Evolutionary conservation across 164 flowering plant species (phyloP).

Genomic region (Tetrastigma voinierianum): DNA sequence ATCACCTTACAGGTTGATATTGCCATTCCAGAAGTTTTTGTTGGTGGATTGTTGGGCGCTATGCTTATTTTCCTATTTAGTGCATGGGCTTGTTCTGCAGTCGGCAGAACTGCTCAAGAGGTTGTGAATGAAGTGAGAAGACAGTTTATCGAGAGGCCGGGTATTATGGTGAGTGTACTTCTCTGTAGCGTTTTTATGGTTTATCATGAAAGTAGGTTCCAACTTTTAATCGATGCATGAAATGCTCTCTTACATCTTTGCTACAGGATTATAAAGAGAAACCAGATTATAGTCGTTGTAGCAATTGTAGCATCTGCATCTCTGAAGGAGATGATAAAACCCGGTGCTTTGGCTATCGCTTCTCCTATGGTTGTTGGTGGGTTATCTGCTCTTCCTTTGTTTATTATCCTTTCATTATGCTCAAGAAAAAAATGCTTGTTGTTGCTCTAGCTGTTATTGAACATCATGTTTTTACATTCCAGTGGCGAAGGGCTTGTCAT

Average conservation of each 20-base stretch:
- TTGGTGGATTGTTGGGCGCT: slow-evolving; percentile 96
- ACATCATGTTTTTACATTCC: no score
- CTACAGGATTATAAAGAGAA: slow-evolving; percentile 85
- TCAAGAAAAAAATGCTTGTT: background rate
- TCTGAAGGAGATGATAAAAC: slow-evolving; percentile 96
- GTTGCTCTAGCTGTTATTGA: no score
- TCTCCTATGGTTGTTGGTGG: slow-evolving; percentile 84
- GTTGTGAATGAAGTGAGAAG: slow-evolving; percentile 97
- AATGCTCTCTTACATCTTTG: slow-evolving; percentile 6
- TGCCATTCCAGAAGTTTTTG: slow-evolving; percentile 95
- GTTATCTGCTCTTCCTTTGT: slow-evolving; percentile 18
- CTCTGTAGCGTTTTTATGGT: background rate
- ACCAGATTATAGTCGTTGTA: slow-evolving; percentile 94
- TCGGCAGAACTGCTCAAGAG: slow-evolving; percentile 98
- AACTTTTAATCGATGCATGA: background rate
- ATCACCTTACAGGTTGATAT: slow-evolving; percentile 76
- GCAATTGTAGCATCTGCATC: slow-evolving; percentile 99
- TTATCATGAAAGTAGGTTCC: background rate
- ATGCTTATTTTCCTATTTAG: slow-evolving; percentile 97
- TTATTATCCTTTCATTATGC: background rate
- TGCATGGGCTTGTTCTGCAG: slow-evolving; percentile 99
- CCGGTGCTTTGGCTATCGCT: slow-evolving; percentile 93
- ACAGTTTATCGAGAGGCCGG: slow-evolving; percentile 97
- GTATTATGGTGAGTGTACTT: slow-evolving; percentile 77
- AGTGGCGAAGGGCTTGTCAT: no score